Conservation (phyloP, 805 yeast species). For the Zygotorulaspora florentina region DNA sequence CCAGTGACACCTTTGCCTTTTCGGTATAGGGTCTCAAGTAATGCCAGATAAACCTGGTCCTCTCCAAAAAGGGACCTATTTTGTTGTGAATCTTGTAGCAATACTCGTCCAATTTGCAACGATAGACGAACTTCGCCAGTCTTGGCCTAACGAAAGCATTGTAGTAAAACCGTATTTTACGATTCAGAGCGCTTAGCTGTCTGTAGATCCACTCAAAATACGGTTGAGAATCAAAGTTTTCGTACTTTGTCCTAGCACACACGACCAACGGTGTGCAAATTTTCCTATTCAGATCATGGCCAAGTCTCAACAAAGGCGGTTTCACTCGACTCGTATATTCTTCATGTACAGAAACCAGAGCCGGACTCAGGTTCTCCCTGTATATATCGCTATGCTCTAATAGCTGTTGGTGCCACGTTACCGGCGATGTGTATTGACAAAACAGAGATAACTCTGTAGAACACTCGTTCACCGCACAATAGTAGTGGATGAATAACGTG, state of each 20-base stretch:
- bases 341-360: slow-evolving; percentile 1
- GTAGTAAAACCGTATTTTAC: slow-evolving; percentile 11
- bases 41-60: slow-evolving; percentile 11
- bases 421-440: slow-evolving; percentile 23
- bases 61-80: slow-evolving; percentile 15
- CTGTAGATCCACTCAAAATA: slow-evolving; percentile 6
- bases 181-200: slow-evolving; percentile 1
- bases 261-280: slow-evolving; percentile 7
- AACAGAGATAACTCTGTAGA: slow-evolving; percentile 15
- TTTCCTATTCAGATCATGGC: slow-evolving; percentile 6
- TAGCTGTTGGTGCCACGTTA: slow-evolving; percentile 17
- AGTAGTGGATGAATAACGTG: slow-evolving; percentile 19
- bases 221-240: slow-evolving; percentile 1
- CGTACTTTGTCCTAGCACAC: slow-evolving; percentile 2
- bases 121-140: slow-evolving; percentile 3
- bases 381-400: slow-evolving; percentile 13
- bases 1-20: slow-evolving; percentile 7
- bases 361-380: slow-evolving; percentile 18
- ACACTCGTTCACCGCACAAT: slow-evolving; percentile 20
- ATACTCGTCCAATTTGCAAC: slow-evolving; percentile 8
- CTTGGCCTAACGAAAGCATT: slow-evolving; percentile 12
- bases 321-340: slow-evolving; percentile 8
- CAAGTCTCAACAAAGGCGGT: slow-evolving; percentile 9
- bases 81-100: slow-evolving; percentile 8
- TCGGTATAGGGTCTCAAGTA: slow-evolving; percentile 11